phyloP scores from a whole-genome alignment of 75 land plant genomes.

The Azolla pinnata region DNA sequence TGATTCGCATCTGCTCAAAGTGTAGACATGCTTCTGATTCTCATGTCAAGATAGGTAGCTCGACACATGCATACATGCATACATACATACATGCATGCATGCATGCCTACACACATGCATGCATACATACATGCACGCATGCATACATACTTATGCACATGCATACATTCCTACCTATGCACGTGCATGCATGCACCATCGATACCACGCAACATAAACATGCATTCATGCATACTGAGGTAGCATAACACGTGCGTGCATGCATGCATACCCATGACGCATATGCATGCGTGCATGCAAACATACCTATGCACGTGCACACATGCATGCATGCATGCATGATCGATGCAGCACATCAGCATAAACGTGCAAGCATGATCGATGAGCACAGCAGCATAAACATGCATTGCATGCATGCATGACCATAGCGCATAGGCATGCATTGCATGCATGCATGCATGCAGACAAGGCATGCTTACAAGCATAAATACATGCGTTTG shows the following conservation, averaged over 20 bases:
- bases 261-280: background rate
- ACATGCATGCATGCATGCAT: conserved; percentile 1
- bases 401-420: too few species aligned
- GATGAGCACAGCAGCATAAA: background rate
- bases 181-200: background rate
- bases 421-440: too few species aligned
- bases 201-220: background rate
- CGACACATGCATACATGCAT: conserved; percentile 1
- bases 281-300: background rate
- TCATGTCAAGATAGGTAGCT: too few species aligned
- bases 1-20: too few species aligned
- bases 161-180: background rate
- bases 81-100: background rate
- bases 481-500: background rate
- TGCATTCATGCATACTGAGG: background rate
- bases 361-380: background rate
- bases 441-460: too few species aligned
- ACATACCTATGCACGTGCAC: background rate
- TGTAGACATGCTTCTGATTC: too few species aligned
- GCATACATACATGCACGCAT: background rate
- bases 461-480: background rate
- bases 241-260: background rate
- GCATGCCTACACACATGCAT: background rate
- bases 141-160: background rate
- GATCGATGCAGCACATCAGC: background rate